phyloP scores from a whole-genome alignment of 2,329 filamentous ascomycete species.

The Chaetomiaceae sp. region DNA sequence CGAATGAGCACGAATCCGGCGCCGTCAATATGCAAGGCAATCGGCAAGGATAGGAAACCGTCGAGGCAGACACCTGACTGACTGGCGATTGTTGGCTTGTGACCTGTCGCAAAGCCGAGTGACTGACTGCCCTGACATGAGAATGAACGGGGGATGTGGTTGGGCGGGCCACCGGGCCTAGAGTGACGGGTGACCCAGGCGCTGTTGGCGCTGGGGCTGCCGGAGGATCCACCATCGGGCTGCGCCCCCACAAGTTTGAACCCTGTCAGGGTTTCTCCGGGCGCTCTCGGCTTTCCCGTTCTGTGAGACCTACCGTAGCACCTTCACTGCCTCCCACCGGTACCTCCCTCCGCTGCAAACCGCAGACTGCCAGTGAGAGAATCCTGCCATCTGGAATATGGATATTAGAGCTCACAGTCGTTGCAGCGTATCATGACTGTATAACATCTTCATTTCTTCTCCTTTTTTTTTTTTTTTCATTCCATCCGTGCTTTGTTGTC shows the following conservation, averaged over 20 bases:
- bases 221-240: too few relatives aligned
- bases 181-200: background rate
- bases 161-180: conserved; percentile 1
- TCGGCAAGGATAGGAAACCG: background rate
- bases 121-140: background rate
- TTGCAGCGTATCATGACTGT: background rate
- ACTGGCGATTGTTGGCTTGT: too few relatives aligned
- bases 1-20: background rate
- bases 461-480: too few relatives aligned
- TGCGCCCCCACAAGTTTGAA: too few relatives aligned
- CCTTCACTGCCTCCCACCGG: too few relatives aligned
- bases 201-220: background rate
- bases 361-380: background rate
- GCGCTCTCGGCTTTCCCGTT: background rate
- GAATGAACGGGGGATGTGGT: background rate
- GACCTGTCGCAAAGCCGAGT: background rate
- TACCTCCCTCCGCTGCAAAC: too few relatives aligned
- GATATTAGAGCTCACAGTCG: background rate
- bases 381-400: background rate
- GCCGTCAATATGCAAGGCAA: background rate
- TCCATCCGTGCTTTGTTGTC: too few relatives aligned
- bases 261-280: too few relatives aligned
- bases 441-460: background rate
- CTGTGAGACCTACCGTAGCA: too few relatives aligned
- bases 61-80: conserved; percentile 10